These are phyloP conservation scores for Sugiyamaella pinicola DNA, from an alignment of 1,139 yeast genomes.

Conservation along the genomic window DNA sequence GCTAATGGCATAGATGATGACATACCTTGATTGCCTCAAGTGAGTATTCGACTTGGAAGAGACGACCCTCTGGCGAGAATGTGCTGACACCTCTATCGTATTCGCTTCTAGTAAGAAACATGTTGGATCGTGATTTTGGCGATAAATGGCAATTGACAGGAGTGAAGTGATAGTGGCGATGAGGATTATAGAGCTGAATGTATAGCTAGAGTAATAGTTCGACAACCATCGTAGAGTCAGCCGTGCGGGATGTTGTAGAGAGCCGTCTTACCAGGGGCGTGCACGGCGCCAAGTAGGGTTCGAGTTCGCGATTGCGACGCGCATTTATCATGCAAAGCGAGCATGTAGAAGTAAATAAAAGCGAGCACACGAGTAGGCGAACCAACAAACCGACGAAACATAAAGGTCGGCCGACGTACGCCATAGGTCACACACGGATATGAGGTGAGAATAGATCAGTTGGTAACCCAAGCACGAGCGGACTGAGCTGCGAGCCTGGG, in stretches of 20 bases:
- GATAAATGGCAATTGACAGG: neutral
- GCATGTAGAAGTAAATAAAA: neutral
- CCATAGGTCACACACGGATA: too few species aligned
- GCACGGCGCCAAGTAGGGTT: too few species aligned
- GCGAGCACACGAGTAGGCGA: too few species aligned
- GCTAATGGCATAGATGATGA: too few species aligned
- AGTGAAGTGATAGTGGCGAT: neutral
- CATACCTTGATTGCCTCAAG: slow-evolving; percentile 88
- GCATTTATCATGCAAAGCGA: neutral
- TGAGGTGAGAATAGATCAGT: too few species aligned
- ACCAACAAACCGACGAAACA: too few species aligned
- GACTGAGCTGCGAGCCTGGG: too few species aligned
- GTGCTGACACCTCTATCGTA: slow-evolving; percentile 99
- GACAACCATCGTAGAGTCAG: neutral
- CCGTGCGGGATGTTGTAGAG: neutral
- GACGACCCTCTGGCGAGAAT: slow-evolving; percentile 97
- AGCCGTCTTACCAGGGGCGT: neutral
- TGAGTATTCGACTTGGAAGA: slow-evolving; percentile 97
- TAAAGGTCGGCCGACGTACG: too few species aligned
- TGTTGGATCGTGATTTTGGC: slow-evolving; percentile 37
- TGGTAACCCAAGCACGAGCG: too few species aligned
- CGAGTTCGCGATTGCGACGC: neutral
- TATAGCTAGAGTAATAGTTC: neutral
- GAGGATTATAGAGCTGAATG: neutral
- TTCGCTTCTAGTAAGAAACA: slow-evolving; percentile 98